These are phyloP conservation scores for Turritis glabra DNA, from an alignment of 345 rosid species.

Conservation along the genomic window DNA sequence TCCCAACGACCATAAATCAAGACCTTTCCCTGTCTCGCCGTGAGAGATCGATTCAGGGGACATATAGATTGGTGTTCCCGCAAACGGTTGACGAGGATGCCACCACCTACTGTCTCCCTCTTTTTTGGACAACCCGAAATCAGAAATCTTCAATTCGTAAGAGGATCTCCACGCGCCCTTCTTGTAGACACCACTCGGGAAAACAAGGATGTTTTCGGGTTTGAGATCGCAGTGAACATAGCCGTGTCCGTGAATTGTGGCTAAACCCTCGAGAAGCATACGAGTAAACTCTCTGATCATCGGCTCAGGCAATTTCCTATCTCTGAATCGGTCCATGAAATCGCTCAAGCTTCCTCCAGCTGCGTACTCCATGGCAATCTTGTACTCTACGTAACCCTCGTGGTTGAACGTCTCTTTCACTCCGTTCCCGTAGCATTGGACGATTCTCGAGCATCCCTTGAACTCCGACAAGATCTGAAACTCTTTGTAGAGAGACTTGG, in stretches of 20 bases:
- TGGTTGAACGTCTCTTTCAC: not conserved
- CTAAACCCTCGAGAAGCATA: conserved; percentile 44
- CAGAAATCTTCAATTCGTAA: conserved; percentile 37
- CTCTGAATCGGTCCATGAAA: conserved; percentile 21
- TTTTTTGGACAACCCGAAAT: conserved; percentile 47
- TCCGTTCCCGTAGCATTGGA: conserved; percentile 44
- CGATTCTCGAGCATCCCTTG: conserved; percentile 32
- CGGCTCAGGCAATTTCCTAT: conserved; percentile 35
- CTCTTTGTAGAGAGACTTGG: conserved; percentile 42
- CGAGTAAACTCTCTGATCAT: conserved; percentile 39
- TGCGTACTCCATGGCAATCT: conserved; percentile 47
- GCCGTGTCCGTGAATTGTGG: conserved; percentile 34
- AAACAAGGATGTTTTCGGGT: conserved; percentile 43
- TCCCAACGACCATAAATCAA: conserved; percentile 54
- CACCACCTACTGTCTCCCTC: conserved; percentile 21
- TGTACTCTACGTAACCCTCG: conserved; percentile 36
- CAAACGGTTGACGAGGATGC: not conserved
- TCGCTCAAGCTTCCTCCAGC: conserved; percentile 43
- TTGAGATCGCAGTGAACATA: conserved; percentile 50
- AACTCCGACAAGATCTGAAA: conserved; percentile 39
- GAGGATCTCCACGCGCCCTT: not conserved
- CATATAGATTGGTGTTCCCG: conserved; percentile 49
- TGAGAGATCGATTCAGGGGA: conserved; percentile 39
- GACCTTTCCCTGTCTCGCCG: conserved; percentile 32
- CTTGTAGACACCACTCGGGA: not conserved